Base-by-base conservation (phyloP, 192 early-diverging fungal genomes). In the Phycomyces nitens region DNA sequence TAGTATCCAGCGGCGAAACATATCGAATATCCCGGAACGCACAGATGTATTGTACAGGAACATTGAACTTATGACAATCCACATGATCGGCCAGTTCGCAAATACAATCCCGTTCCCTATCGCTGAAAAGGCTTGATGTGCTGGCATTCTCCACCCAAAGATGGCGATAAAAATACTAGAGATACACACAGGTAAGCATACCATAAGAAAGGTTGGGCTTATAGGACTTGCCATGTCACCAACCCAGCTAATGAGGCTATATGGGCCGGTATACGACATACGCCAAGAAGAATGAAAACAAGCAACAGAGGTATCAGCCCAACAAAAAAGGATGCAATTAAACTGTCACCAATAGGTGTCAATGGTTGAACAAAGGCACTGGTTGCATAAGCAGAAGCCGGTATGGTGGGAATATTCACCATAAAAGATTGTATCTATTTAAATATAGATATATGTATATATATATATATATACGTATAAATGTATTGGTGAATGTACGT, bases 61-160 rank as follows among this genome's bases (percentile, higher is more conserved):
- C 64, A 74, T 66, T 6, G 73, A 68, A 29, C 70, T 75, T 10
- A 70, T 55, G 0, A 75, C 73, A 41, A 75, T 75, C 73, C 73
- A 75, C 73, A 75, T 75, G 41, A 75, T 75, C 3, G 73, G 73
- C 73, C 73, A 75, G 24, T 70, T 63, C 0, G 68, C 73, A 64
- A 57, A 73, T 3, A 69, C 68, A 0, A 75, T 66, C 18, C 73
- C 73, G 16, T 66, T 63, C 41, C 53, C 68, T 39, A 75, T 54
- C 3, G 59, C 58, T 60, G 65, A 58, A 60, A 75, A 75, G 3
- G 39, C 29, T 29, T 66, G 55, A n/a, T 66, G 54, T 29, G 73
- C 73, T 20, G 73, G 73, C 73, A 75, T 75, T 50, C 70, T 50
- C 73, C 73, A 75, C 0, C 12, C 73, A 59, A 75, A 75, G 18